Percentiles rank a stretch among this genome's conserved stretches.
These are phyloP conservation scores for Fusarium beomiforme DNA, from an alignment of 2,329 filamentous ascomycete genomes.

Conservation along the genomic window DNA sequence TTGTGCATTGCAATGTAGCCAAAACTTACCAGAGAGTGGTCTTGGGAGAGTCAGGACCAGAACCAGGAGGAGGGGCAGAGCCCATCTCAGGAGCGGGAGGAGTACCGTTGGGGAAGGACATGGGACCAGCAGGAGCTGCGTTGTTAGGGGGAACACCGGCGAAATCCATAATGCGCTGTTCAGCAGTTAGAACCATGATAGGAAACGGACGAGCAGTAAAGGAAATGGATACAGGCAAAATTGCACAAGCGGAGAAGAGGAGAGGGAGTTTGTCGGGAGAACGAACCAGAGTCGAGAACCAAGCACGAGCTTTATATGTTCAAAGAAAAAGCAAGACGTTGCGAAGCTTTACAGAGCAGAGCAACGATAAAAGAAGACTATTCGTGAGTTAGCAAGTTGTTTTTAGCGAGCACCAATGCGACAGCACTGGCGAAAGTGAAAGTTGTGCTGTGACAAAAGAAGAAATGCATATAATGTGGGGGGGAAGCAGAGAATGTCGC, in stretches of 20 bases:
- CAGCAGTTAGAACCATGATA: constrained; percentile 7
- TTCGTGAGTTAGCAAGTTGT: constrained; percentile 12
- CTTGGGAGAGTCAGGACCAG: constrained; percentile 61
- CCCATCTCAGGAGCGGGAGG: constrained; percentile 53
- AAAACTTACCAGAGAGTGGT: constrained; percentile 65
- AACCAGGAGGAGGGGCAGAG: constrained; percentile 47
- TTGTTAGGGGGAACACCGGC: constrained; percentile 46
- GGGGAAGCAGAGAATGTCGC: neutral
- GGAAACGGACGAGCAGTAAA: neutral
- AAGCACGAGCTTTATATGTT: constrained; percentile 33
- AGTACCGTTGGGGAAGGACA: constrained; percentile 53
- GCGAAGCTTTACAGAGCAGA: constrained; percentile 34
- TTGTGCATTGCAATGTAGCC: rapidly evolving
- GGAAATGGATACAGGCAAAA: neutral
- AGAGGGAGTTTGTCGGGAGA: neutral
- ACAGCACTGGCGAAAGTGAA: neutral
- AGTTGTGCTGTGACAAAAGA: neutral
- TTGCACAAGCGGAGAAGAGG: neutral
- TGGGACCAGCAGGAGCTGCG: constrained; percentile 45
- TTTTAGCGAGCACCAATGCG: neutral
- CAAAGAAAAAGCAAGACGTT: constrained; percentile 34
- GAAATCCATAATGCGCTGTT: constrained; percentile 48
- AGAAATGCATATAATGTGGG: neutral
- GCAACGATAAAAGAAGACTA: constrained; percentile 33
- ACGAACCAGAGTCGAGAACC: constrained; percentile 28